phyloP scores from a whole-genome alignment of 768 basidiomycete species.

The Pleurotus platypus region DNA sequence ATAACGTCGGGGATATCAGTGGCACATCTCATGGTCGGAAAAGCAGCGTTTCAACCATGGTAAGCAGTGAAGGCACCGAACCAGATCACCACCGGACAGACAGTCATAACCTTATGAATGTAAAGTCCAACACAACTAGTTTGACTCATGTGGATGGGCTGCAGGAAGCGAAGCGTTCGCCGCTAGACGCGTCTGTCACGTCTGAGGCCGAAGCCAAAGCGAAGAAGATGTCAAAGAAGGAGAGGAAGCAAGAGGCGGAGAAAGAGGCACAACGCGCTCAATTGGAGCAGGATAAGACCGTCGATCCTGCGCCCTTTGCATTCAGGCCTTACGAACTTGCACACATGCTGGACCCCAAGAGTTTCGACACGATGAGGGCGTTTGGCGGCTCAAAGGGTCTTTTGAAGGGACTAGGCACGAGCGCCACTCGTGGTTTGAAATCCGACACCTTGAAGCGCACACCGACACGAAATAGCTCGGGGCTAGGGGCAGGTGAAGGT shows the following conservation, averaged over 20 bases:
- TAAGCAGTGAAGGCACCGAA: slow-evolving; percentile 50
- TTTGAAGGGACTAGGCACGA: slow-evolving; percentile 71
- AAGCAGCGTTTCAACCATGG: slow-evolving; percentile 52
- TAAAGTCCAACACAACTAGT: slow-evolving; percentile 34
- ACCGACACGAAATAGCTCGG: slow-evolving; percentile 17
- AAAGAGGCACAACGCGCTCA: slow-evolving; percentile 29
- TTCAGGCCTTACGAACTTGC: slow-evolving; percentile 78
- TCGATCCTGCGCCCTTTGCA: slow-evolving; percentile 66
- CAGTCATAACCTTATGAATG: slow-evolving; percentile 27
- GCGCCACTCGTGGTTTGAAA: slow-evolving; percentile 40
- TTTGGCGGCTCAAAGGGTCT: slow-evolving; percentile 73
- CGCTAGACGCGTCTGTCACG: slow-evolving; percentile 13
- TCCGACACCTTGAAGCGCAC: slow-evolving; percentile 9
- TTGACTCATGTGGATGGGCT: slow-evolving; percentile 28
- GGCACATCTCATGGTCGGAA: slow-evolving; percentile 45
- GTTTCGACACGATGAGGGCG: slow-evolving; percentile 53
- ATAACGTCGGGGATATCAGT: slow-evolving; percentile 17
- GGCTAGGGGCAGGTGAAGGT: slow-evolving; percentile 9
- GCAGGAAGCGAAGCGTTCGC: slow-evolving; percentile 18
- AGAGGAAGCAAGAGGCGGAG: slow-evolving; percentile 18
- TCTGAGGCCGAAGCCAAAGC: slow-evolving; percentile 17
- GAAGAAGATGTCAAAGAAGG: slow-evolving; percentile 22
- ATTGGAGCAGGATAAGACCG: slow-evolving; percentile 37
- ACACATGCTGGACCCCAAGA: slow-evolving; percentile 88
- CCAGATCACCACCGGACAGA: slow-evolving; percentile 35